A percentile compares a stretch with the other conserved stretches of the same genome.
Evolutionary conservation across 768 basidiomycete genomes (phyloP).

Genomic region (Boletus insuetus): DNA sequence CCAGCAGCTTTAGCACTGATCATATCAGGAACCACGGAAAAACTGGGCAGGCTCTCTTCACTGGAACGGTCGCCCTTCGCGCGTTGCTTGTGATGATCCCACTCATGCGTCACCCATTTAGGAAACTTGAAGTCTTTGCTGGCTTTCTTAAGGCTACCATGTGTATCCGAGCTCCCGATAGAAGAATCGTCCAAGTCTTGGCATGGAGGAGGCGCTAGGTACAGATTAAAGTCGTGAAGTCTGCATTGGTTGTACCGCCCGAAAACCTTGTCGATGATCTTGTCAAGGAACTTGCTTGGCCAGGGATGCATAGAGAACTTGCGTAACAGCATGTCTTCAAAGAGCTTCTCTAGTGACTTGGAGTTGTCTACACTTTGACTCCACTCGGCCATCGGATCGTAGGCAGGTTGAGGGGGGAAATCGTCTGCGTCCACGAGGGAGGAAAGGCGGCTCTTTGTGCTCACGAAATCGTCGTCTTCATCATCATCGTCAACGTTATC

Average conservation of each 20-base stretch:
- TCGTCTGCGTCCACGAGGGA: conserved; percentile 19
- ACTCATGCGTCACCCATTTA: conserved; percentile 36
- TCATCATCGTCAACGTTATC: conserved; percentile 20
- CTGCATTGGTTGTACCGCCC: conserved; percentile 45
- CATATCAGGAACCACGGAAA: conserved; percentile 25
- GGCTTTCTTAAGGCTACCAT: conserved; percentile 25
- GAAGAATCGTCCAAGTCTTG: conserved; percentile 21
- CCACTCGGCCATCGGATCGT: conserved; percentile 38
- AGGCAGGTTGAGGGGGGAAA: conserved; percentile 15
- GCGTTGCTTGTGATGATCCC: conserved; percentile 28
- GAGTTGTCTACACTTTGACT: conserved; percentile 38
- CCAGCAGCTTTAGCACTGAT: conserved; percentile 37
- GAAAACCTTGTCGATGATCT: conserved; percentile 48
- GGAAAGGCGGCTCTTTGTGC: conserved; percentile 31
- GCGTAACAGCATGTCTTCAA: conserved; percentile 54
- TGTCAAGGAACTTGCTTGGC: conserved; percentile 49
- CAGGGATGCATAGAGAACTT: conserved; percentile 52
- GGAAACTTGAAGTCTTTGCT: conserved; percentile 28
- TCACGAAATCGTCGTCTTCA: conserved; percentile 33
- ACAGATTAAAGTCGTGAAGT: conserved; percentile 49
- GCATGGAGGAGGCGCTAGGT: conserved; percentile 48
- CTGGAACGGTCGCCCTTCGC: conserved; percentile 26
- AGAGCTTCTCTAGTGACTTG: conserved; percentile 53
- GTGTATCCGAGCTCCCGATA: conserved; percentile 27
- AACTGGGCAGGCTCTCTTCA: conserved; percentile 21